Evolutionary conservation across 2,329 filamentous ascomycete genomes (phyloP), one percentile per base, ranked within the genome.

Genomic region (Venturia carpophila): DNA sequence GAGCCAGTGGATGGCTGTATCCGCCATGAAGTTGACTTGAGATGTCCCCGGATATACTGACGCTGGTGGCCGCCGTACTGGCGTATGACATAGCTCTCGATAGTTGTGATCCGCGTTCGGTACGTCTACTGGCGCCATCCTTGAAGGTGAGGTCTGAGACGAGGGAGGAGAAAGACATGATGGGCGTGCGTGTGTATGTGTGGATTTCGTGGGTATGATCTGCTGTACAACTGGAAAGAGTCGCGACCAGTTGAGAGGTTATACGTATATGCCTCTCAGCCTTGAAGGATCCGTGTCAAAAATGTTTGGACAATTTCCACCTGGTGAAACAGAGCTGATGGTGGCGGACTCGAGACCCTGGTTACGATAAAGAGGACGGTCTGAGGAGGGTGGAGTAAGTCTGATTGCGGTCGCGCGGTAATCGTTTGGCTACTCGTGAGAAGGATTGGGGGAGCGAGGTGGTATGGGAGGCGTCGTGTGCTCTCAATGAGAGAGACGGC

Each of bases 91-190:
- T 73, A 24, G 79, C 77, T 66, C 79, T 74, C 6, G 79, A 82
- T 66, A 78, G 71, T 55, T 78, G 77, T 7, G 78, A 79, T 67
- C 78, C 77, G 65, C 72, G 72, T 68, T 80, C 77, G 65, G 75
- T 71, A 66, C 73, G 73, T 11, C 24, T 58, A 66, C 73, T 72
- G 67, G 74, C 74, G 66, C 71, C 73, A 68, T 79, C 79, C 67
- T 79, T 78, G 73, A 78, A 79, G 62, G 78, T 79, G 66, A 82
- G 75, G 69, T 82, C 79, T 71, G 78, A 80, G 70, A 82, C 79
- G 67, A 82, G 78, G 58, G 77, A 79, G 47, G 79, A 82, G 74
- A 82, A 82, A 13, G 79, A 82, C 79, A 82, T 82, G 69, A 66
- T 68, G 37, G 52, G 41, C 41, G 62, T 6, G 30, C 7, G 7